Percentiles rank a stretch among this genome's conserved stretches.
Conservation (phyloP, 2,329 filamentous ascomycete species). For the Sarocladium oryzae region DNA sequence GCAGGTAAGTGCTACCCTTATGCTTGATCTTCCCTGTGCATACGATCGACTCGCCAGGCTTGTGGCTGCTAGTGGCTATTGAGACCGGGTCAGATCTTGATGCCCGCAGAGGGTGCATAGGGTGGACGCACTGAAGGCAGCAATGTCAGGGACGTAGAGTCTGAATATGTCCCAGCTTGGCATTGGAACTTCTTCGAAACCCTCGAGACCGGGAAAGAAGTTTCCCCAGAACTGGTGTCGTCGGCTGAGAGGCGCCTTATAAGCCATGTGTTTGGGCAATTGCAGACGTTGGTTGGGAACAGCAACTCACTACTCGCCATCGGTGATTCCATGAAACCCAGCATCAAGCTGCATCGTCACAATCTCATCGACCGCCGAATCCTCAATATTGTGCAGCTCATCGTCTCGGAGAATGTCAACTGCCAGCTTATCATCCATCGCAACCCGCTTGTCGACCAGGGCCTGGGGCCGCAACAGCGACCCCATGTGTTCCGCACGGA, state of each 20-base stretch:
- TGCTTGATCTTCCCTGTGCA: constrained; percentile 26
- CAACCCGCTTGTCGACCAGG: constrained; percentile 42
- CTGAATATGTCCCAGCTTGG: constrained; percentile 6
- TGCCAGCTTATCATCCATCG: constrained; percentile 3
- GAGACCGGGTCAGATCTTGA: constrained; percentile 14
- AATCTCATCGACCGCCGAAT: constrained; percentile 48
- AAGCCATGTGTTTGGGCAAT: not conserved
- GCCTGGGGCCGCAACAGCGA: constrained; percentile 56
- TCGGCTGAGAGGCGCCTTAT: not conserved
- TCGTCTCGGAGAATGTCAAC: constrained; percentile 8
- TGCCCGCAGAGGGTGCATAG: constrained; percentile 15
- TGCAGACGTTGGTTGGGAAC: constrained; percentile 15
- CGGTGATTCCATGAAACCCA: constrained; percentile 55
- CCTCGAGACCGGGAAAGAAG: constrained; percentile 3
- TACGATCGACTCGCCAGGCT: constrained; percentile 11
- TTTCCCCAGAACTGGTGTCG: constrained; percentile 4
- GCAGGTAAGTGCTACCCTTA: constrained; percentile 21
- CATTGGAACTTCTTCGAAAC: constrained; percentile 3
- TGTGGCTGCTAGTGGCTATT: constrained; percentile 12
- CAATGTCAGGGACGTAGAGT: constrained; percentile 3
- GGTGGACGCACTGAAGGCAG: constrained; percentile 26
- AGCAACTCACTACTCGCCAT: constrained; percentile 52
- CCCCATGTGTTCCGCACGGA: constrained; percentile 61
- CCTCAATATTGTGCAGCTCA: constrained; percentile 24
- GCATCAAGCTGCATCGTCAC: constrained; percentile 54